Conservation (phyloP, 306 rosid genomes). For the Rubus parviflorus region DNA sequence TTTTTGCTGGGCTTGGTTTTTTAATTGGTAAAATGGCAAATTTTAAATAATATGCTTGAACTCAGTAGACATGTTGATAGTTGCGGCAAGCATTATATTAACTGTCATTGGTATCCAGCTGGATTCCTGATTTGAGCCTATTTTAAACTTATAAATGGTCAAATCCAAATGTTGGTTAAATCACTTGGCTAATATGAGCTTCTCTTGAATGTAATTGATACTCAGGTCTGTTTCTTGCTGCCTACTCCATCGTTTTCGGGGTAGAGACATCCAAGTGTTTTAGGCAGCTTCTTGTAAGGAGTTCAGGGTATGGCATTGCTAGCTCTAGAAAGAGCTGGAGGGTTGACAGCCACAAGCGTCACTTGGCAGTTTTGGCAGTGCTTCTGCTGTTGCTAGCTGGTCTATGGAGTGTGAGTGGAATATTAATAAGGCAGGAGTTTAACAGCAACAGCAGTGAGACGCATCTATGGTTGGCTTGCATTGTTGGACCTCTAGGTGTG, state of each 20-base stretch:
- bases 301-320: constrained; percentile 19
- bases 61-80: not conserved
- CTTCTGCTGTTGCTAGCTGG: constrained; percentile 40
- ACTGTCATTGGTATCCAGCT: not conserved
- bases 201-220: constrained; percentile 3
- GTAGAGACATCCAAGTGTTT: constrained; percentile 78
- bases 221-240: constrained; percentile 75
- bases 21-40: constrained; percentile 50
- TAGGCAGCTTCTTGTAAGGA: constrained; percentile 42
- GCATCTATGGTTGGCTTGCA: constrained; percentile 64
- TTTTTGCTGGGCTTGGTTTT: constrained; percentile 61
- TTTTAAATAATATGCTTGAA: not conserved
- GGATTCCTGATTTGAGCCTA: constrained; percentile 12
- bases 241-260: constrained; percentile 59
- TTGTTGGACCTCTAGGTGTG: constrained; percentile 76
- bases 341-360: constrained; percentile 41
- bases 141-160: not conserved
- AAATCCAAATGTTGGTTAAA: not conserved
- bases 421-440: constrained; percentile 40
- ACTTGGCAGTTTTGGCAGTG: constrained; percentile 35
- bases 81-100: not conserved
- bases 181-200: not conserved
- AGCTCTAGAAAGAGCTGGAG: constrained; percentile 38
- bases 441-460: constrained; percentile 39
- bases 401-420: constrained; percentile 48